Evolutionary conservation across 2,329 filamentous ascomycete species (phyloP).

Genomic region (Pyricularia sp.): DNA sequence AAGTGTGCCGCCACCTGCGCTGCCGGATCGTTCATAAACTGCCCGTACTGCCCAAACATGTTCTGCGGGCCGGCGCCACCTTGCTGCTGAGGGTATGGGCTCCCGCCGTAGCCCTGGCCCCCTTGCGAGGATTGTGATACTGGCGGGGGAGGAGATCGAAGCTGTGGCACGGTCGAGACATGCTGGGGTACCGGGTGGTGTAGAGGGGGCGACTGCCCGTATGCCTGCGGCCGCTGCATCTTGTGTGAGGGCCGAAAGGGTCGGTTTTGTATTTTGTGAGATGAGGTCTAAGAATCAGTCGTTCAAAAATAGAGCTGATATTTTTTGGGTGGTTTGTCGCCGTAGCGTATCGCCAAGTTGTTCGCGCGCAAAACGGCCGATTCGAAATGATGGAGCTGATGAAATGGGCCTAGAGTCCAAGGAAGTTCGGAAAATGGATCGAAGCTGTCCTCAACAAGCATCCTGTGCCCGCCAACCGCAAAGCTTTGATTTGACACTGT

Average conservation of each 20-base stretch:
- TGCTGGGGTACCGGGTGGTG: constrained; percentile 97
- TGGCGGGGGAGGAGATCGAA: constrained; percentile 84
- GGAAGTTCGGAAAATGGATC: not conserved
- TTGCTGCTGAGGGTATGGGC: constrained; percentile 48
- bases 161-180: constrained; percentile 92
- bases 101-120: constrained; percentile 35
- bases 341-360: not conserved
- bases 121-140: constrained; percentile 55
- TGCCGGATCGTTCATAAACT: constrained; percentile 91
- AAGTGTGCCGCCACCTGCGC: constrained; percentile 92
- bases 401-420: not conserved
- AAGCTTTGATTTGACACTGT: not conserved
- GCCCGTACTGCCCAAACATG: constrained; percentile 62
- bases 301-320: not conserved
- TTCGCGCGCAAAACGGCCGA: not conserved
- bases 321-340: not conserved
- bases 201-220: constrained; percentile 80
- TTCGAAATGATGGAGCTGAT: not conserved
- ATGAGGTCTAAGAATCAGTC: not conserved
- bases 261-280: not conserved
- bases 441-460: not conserved
- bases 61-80: constrained; percentile 34
- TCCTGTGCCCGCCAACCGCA: not conserved
- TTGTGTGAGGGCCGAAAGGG: constrained; percentile 14
- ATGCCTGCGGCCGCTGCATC: constrained; percentile 72